phyloP scores from a whole-genome alignment of 2,329 filamentous ascomycete species.

The Clonostachys chloroleuca region DNA sequence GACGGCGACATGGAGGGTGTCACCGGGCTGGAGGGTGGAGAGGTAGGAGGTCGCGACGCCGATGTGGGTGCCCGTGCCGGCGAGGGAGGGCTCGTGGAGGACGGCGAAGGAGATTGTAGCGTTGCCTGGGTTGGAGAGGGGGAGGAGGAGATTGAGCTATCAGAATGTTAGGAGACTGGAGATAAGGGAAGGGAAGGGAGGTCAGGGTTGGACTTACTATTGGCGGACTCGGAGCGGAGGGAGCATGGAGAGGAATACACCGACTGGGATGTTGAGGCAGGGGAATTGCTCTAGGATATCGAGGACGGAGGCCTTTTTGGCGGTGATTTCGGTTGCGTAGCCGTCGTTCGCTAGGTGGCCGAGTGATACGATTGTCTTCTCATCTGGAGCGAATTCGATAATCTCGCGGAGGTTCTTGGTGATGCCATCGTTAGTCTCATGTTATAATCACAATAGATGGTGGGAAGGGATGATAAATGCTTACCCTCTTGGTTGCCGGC shows the following conservation, averaged over 20 bases:
- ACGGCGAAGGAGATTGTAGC: constrained; percentile 62
- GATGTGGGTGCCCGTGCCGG: constrained; percentile 35
- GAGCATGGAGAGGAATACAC: constrained; percentile 57
- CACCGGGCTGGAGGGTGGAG: constrained; percentile 24
- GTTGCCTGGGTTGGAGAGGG: constrained; percentile 44
- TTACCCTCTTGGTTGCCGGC: constrained; percentile 56
- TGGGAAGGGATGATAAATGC: not conserved
- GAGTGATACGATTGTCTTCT: constrained; percentile 21
- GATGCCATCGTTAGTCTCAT: not conserved
- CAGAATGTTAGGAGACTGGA: not conserved
- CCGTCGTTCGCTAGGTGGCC: constrained; percentile 26
- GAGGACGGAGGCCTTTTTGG: constrained; percentile 48
- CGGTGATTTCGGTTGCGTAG: constrained; percentile 30
- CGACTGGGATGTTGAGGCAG: constrained; percentile 47
- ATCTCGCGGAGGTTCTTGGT: constrained; percentile 12
- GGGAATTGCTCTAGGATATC: constrained; percentile 56
- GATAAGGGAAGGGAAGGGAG: not conserved
- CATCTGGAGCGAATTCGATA: constrained; percentile 7
- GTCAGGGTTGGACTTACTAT: constrained; percentile 11
- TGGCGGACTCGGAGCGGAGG: constrained; percentile 50
- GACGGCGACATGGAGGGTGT: constrained; percentile 39
- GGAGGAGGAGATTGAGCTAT: constrained; percentile 61
- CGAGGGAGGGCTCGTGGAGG: constrained; percentile 45
- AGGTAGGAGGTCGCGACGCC: constrained; percentile 55
- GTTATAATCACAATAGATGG: not conserved